Base-by-base conservation (phyloP, 352 stramenopile genomes). In the Globisporangium cystogenes region DNA sequence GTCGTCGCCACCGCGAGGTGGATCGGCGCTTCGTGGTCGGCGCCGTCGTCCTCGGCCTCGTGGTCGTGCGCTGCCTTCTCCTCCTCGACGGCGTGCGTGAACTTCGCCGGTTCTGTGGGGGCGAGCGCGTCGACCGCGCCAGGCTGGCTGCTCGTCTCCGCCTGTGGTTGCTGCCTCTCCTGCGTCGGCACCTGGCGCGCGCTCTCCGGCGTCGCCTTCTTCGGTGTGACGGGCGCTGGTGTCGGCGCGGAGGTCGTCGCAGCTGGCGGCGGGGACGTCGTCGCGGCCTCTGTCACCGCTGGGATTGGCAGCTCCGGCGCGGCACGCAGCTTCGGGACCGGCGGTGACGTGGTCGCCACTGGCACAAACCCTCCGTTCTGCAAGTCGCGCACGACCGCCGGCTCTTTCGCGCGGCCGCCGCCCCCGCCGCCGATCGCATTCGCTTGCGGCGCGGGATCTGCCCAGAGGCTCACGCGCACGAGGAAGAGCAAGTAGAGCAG, bases 401-500 rank as follows among this genome's bases (percentile, higher is more conserved):
- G 50, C 49, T 49, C 23, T 21, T 58, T 54, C 42, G 16, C 57
- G 50, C 44, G 27, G 20, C 53, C 43, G 15, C 15, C 21, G 2
- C 15, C 27, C 11, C 40, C 35, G 18, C 56, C 45, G 4, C 42
- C 27, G 20, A 63, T 26, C 3, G 37, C 41, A 23, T 63, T 63
- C 35, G 57, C 49, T 12, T 15, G 16, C 14, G 48, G 20, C 1
- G 55, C 35, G 14, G 29, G 15, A 7, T 16, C 42, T 5, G 48
- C 31, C 57, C 57, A 63, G 3, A 58, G n/a, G 16, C 53, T 57
- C 12, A 63, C 49, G 35, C 45, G 57, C 43, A 63, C 57, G 57
- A 63, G 50, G 43, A 63, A 63, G 33, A 63, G 36, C n/a, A 53
- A 20, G 43, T 63, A 63, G 50, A 63, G 57, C 26, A 63, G 20